Percentiles rank a stretch among this genome's conserved stretches.
Evolutionary conservation across 208 protist species (phyloP).

Genomic region (Crithidia thermophila): DNA sequence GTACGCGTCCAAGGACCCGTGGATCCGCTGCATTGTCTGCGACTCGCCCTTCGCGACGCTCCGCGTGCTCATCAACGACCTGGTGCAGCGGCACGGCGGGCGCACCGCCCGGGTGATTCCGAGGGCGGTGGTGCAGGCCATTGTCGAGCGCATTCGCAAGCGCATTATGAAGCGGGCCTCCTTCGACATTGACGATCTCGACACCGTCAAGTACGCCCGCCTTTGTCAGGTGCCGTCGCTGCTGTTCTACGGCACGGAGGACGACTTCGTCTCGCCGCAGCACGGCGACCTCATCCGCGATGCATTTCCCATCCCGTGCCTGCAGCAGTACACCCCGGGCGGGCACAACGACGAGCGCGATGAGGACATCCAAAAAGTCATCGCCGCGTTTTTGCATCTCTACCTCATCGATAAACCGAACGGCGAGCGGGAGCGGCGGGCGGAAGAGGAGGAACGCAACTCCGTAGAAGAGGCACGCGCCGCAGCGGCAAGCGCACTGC

Average conservation of each 20-base stretch:
- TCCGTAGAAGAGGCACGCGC: not conserved
- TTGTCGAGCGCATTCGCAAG: conserved; percentile 85
- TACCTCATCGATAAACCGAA: conserved; percentile 78
- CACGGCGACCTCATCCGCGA: conserved; percentile 80
- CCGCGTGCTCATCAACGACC: conserved; percentile 75
- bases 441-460: conserved; percentile 2
- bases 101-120: conserved; percentile 67
- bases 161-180: conserved; percentile 86
- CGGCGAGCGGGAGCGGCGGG: conserved; percentile 17
- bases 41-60: conserved; percentile 95
- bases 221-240: conserved; percentile 86
- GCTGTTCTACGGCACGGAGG: conserved; percentile 91
- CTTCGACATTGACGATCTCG: conserved; percentile 95
- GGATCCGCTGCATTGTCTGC: conserved; percentile 91
- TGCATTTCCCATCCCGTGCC: conserved; percentile 57
- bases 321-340: conserved; percentile 81
- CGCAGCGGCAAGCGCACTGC: not conserved
- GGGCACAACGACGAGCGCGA: conserved; percentile 94
- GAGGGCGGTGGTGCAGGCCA: conserved; percentile 66
- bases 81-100: conserved; percentile 65
- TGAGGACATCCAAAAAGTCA: conserved; percentile 69
- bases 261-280: conserved; percentile 89
- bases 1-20: conserved; percentile 92
- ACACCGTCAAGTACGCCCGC: conserved; percentile 84
- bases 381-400: conserved; percentile 81